A percentile compares a stretch with the other conserved stretches of the same genome.
Evolutionary conservation across 257 asterid genomes (phyloP).

Genomic region (Nicotiana knightiana): DNA sequence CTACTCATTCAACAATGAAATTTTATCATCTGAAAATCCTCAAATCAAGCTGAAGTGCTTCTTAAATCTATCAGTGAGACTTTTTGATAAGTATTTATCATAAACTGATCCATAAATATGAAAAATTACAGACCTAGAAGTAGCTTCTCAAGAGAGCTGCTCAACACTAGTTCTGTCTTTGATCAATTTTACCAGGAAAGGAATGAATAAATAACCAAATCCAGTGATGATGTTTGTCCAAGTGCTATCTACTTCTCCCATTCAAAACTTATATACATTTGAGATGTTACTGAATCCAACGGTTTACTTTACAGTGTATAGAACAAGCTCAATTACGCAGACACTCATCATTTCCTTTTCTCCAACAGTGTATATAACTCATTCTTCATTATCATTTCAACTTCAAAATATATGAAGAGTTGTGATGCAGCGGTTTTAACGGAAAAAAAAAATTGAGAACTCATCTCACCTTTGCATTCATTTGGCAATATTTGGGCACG

Average conservation of each 20-base stretch:
- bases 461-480: conserved; percentile 56
- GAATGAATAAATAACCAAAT: neutral
- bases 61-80: neutral
- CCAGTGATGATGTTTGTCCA: neutral
- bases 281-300: neutral
- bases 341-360: neutral
- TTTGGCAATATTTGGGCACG: conserved; percentile 74
- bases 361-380: neutral
- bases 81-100: neutral
- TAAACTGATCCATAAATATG: neutral
- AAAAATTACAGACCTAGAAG: neutral
- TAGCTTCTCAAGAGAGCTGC: no score
- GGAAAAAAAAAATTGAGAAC: neutral
- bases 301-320: neutral
- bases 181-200: neutral
- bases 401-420: neutral
- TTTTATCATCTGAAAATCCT: neutral
- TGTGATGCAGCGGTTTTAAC: neutral
- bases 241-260: neutral
- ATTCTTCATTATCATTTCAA: neutral
- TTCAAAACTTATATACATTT: no score
- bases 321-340: neutral
- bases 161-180: neutral
- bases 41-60: neutral
- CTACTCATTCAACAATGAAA: neutral